phyloP scores from a whole-genome alignment of 2,329 filamentous ascomycete genomes.

The Cordyceps fumosorosea region DNA sequence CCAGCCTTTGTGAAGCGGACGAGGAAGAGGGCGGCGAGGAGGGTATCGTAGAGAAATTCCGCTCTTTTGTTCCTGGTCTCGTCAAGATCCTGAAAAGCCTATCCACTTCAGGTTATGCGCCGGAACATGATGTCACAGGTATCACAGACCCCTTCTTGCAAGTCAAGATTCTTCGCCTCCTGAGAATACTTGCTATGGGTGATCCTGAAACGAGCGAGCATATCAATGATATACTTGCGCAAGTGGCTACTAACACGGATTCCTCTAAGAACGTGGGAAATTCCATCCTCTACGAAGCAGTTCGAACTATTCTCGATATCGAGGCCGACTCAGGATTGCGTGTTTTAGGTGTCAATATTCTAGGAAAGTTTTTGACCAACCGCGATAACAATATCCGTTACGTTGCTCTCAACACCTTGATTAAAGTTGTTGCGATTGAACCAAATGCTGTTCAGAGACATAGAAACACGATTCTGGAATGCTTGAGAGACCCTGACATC shows the following conservation, averaged over 20 bases:
- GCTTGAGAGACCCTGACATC: constrained; percentile 92
- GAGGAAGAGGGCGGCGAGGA: constrained; percentile 88
- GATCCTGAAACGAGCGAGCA: constrained; percentile 86
- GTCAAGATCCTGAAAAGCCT: constrained; percentile 89
- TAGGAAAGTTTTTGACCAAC: constrained; percentile 97
- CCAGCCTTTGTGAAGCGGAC: constrained; percentile 88
- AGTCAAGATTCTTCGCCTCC: constrained; percentile 84
- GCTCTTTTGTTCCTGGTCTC: constrained; percentile 73
- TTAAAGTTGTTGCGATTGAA: constrained; percentile 96
- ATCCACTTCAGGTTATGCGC: constrained; percentile 91
- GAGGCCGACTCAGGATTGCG: constrained; percentile 93
- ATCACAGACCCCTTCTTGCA: constrained; percentile 97
- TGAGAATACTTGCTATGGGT: constrained; percentile 80
- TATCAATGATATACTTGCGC: constrained; percentile 96
- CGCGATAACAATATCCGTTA: constrained; percentile 99
- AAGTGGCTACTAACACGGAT: constrained; percentile 97
- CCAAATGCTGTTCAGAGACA: constrained; percentile 96
- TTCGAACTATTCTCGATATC: constrained; percentile 94
- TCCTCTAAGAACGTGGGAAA: constrained; percentile 98
- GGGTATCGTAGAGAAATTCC: constrained; percentile 84
- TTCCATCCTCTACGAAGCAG: constrained; percentile 94
- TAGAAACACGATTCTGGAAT: constrained; percentile 95
- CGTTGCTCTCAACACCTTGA: constrained; percentile 91
- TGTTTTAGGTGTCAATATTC: constrained; percentile 93
- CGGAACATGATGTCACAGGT: constrained; percentile 95